A percentile compares a stretch with the other conserved stretches of the same genome.
Evolutionary conservation across 345 rosid genomes (phyloP).

Genomic region (Acer campestre): DNA sequence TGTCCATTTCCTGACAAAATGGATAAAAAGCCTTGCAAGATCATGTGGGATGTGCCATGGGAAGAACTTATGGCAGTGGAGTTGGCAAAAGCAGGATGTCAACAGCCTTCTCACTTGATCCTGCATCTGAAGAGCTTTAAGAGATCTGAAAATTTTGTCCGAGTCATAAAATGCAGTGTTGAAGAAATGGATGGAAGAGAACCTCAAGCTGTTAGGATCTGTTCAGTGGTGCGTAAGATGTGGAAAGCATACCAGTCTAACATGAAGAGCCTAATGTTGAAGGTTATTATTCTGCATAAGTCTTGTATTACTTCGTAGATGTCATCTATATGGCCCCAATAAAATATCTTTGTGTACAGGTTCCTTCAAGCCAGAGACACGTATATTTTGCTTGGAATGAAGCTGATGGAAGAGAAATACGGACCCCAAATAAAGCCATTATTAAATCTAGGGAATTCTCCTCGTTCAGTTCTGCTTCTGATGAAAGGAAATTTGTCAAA

Average conservation of each 20-base stretch:
- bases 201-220: constrained; percentile 85
- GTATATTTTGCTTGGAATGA: constrained; percentile 78
- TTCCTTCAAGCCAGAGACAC: constrained; percentile 89
- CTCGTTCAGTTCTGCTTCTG: constrained; percentile 53
- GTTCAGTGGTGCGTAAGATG: constrained; percentile 78
- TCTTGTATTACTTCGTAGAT: constrained; percentile 4
- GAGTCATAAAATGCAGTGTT: constrained; percentile 75
- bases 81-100: constrained; percentile 84
- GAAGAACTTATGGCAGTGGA: constrained; percentile 93
- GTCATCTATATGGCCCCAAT: constrained; percentile 17
- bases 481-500: constrained; percentile 61
- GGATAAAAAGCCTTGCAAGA: constrained; percentile 91
- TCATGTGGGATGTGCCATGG: constrained; percentile 98
- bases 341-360: constrained; percentile 45
- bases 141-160: constrained; percentile 87
- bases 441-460: constrained; percentile 64
- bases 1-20: constrained; percentile 72
- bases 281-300: constrained; percentile 46
- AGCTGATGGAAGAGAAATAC: constrained; percentile 51
- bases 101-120: constrained; percentile 80
- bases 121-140: constrained; percentile 82
- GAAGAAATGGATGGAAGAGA: constrained; percentile 59
- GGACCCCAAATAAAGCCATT: constrained; percentile 46
- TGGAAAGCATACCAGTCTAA: constrained; percentile 81
- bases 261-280: constrained; percentile 55